These are phyloP conservation scores for Penicillium paxilli DNA, from an alignment of 495 filamentous ascomycete species.

Conservation along the genomic window DNA sequence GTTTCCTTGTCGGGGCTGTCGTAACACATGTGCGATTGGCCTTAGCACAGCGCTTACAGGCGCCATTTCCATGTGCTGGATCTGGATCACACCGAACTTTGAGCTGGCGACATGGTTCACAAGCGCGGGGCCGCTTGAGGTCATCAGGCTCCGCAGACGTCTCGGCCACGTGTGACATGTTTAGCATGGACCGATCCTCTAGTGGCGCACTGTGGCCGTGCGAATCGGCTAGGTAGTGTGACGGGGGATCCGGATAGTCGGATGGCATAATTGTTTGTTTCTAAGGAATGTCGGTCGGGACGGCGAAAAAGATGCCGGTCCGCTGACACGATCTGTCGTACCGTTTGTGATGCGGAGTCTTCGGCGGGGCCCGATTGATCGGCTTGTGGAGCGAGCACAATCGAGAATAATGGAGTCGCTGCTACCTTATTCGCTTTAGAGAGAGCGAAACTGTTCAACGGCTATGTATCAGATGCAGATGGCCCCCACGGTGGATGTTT, in stretches of 20 bases:
- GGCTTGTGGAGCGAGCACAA: neutral
- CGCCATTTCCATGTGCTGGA: slow-evolving; percentile 50
- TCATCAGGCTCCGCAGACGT: slow-evolving; percentile 35
- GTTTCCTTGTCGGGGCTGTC: slow-evolving; percentile 78
- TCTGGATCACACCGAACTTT: slow-evolving; percentile 89
- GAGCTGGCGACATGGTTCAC: slow-evolving; percentile 84
- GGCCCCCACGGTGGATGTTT: neutral
- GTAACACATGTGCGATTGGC: slow-evolving; percentile 77
- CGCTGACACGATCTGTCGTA: slow-evolving; percentile 8
- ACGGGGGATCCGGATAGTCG: slow-evolving; percentile 34
- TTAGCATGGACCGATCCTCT: neutral
- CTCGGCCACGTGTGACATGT: slow-evolving; percentile 2
- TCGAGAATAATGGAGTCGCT: neutral
- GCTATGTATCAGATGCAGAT: neutral
- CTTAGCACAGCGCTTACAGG: slow-evolving; percentile 87
- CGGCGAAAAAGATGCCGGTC: slow-evolving; percentile 18
- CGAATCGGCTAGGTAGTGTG: slow-evolving; percentile 14
- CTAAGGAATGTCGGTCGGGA: slow-evolving; percentile 6
- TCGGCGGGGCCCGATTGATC: slow-evolving; percentile 3
- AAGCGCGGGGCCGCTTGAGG: slow-evolving; percentile 80
- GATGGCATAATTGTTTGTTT: slow-evolving; percentile 8
- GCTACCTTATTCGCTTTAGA: neutral
- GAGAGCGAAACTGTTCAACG: neutral
- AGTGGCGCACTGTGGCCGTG: neutral
- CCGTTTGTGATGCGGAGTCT: neutral